Conservation (phyloP, 305 asterid species). For the Fraxinus velutina region DNA sequence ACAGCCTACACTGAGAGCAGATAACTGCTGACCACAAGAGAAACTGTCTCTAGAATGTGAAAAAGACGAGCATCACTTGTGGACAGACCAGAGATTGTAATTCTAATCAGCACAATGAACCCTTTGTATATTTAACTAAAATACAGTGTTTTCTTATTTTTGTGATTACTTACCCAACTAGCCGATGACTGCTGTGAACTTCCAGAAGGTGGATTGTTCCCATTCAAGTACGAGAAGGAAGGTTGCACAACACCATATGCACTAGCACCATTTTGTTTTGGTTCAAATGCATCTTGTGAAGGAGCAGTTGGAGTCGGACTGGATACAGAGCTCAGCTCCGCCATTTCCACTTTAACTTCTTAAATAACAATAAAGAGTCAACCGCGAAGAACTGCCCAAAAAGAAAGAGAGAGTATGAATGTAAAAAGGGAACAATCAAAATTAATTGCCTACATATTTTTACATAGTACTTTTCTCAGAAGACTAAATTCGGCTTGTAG, state of each 20-base stretch:
- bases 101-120: slow-evolving; percentile 12
- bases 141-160: background rate
- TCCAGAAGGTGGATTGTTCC: slow-evolving; percentile 23
- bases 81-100: slow-evolving; percentile 24
- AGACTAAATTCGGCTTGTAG: background rate
- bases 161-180: slow-evolving; percentile 32
- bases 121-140: background rate
- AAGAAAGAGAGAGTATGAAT: background rate
- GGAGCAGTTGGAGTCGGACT: slow-evolving; percentile 20
- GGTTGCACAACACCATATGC: slow-evolving; percentile 29
- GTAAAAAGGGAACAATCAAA: background rate
- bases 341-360: slow-evolving; percentile 16
- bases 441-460: background rate
- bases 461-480: background rate
- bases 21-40: slow-evolving; percentile 29
- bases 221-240: slow-evolving; percentile 40
- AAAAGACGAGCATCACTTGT: slow-evolving; percentile 30
- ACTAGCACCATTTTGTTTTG: slow-evolving; percentile 23
- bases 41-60: slow-evolving; percentile 33
- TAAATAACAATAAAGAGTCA: background rate
- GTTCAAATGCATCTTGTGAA: slow-evolving; percentile 23
- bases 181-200: slow-evolving; percentile 34
- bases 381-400: background rate
- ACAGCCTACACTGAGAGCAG: slow-evolving; percentile 34
- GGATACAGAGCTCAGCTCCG: slow-evolving; percentile 24